Percentiles rank a stretch among this genome's conserved stretches.
Conservation (phyloP, 331 rosid genomes). For the Stylosanthes scabra region DNA sequence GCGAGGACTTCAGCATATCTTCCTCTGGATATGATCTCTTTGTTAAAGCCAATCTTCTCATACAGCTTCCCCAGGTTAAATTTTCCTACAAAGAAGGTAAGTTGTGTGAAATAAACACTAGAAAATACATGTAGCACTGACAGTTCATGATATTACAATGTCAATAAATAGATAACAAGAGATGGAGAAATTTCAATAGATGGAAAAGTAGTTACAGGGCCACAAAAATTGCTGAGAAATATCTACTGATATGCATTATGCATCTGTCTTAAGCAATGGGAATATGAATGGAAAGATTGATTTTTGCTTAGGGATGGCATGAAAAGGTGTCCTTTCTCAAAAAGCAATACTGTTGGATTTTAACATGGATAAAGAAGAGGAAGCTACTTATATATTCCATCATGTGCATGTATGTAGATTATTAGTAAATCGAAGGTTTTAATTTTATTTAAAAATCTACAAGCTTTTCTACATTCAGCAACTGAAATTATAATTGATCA, state of each 20-base stretch:
- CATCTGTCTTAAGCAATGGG: slow-evolving; percentile 12
- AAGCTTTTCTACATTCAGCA: slow-evolving; percentile 6
- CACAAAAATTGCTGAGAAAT: slow-evolving; percentile 13
- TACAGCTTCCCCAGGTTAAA: slow-evolving; percentile 86
- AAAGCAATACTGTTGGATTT: slow-evolving; percentile 24
- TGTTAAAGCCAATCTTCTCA: slow-evolving; percentile 96
- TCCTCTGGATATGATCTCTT: slow-evolving; percentile 95
- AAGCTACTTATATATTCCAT: slow-evolving; percentile 10
- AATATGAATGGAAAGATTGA: slow-evolving; percentile 10
- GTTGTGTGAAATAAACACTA: slow-evolving; percentile 12
- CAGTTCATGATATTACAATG: slow-evolving; percentile 25
- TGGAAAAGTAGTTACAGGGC: slow-evolving; percentile 2
- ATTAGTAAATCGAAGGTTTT: slow-evolving; percentile 7
- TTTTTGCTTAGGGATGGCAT: neutral
- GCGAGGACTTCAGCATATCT: slow-evolving; percentile 87
- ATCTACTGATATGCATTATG: neutral
- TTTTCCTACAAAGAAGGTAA: slow-evolving; percentile 60
- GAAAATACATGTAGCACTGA: slow-evolving; percentile 19
- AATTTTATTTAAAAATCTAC: slow-evolving; percentile 14
- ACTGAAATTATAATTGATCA: slow-evolving; percentile 30
- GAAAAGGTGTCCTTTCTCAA: slow-evolving; percentile 2
- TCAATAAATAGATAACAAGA: slow-evolving; percentile 2
- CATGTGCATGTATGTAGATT: neutral
- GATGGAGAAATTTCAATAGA: neutral
- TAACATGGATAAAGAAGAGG: slow-evolving; percentile 1